Conservation (phyloP, 2,329 filamentous ascomycete species). For the Colletotrichum agaves region DNA sequence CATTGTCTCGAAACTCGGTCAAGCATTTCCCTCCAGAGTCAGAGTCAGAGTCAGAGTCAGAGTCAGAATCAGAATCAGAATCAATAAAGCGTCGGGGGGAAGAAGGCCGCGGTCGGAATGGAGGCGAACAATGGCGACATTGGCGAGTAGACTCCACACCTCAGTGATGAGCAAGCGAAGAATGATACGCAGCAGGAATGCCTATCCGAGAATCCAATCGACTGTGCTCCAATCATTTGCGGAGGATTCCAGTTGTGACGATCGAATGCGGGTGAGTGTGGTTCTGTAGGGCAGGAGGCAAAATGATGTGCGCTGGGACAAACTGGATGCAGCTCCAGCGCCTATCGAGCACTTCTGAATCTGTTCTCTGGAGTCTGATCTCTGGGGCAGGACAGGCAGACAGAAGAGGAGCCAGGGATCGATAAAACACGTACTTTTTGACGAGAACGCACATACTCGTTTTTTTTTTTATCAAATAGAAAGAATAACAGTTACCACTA, state of each 20-base stretch:
- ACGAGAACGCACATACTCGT: too few species aligned
- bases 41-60: neutral
- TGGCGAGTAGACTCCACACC: conserved; percentile 9
- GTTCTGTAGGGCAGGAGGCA: conserved; percentile 26
- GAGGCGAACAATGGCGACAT: conserved; percentile 19
- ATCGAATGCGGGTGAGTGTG: conserved; percentile 17
- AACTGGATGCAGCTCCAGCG: conserved; percentile 24
- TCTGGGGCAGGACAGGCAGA: neutral
- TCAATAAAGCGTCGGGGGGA: conserved; percentile 20
- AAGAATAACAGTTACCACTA: too few species aligned
- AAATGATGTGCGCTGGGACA: conserved; percentile 31
- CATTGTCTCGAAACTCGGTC: conserved; percentile 23
- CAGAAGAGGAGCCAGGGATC: neutral
- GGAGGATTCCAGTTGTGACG: neutral
- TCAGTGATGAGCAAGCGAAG: conserved; percentile 29
- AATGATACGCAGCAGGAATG: conserved; percentile 8
- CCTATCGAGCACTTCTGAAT: neutral
- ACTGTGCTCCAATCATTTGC: conserved; percentile 10
- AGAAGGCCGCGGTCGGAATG: neutral
- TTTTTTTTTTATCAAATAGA: too few species aligned
- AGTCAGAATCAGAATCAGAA: neutral
- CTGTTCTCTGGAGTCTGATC: conserved; percentile 1
- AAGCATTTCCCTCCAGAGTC: neutral
- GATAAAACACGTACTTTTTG: too few species aligned
- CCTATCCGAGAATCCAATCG: neutral